Conservation (phyloP, 129 eudicot species). For the Tagetes erecta region DNA sequence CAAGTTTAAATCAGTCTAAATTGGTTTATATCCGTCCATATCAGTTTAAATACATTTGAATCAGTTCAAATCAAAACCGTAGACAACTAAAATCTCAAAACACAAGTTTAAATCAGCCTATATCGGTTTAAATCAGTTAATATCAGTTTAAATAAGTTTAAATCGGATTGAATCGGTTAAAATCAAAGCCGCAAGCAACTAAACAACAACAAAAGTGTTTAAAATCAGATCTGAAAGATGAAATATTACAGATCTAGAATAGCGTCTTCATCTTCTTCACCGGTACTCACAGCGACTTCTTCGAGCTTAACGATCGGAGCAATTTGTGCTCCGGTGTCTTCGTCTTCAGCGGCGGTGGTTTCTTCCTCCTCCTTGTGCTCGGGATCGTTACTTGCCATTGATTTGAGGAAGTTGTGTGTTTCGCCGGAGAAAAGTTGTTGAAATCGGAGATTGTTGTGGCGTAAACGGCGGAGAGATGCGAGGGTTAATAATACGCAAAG, state of each 20-base stretch:
- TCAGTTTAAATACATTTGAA: too few relatives aligned
- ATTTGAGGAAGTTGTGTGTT: not conserved
- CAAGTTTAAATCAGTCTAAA: not conserved
- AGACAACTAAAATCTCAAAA: not conserved
- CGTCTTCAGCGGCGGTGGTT: constrained; percentile 59
- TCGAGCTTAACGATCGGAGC: constrained; percentile 78
- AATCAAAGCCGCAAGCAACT: not conserved
- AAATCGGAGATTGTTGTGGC: constrained; percentile 21
- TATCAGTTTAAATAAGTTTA: too few relatives aligned
- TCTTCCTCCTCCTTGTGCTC: constrained; percentile 67
- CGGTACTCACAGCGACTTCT: constrained; percentile 76
- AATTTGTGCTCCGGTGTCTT: constrained; percentile 82
- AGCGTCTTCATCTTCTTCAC: constrained; percentile 77
- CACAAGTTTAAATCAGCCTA: not conserved
- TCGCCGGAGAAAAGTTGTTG: not conserved
- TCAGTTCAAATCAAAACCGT: not conserved
- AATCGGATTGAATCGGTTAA: too few relatives aligned
- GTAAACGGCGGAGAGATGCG: constrained; percentile 31
- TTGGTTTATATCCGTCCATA: too few relatives aligned
- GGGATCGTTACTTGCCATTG: constrained; percentile 66
- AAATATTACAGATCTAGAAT: constrained; percentile 63
- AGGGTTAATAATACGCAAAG: constrained; percentile 5
- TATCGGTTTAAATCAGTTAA: too few relatives aligned
- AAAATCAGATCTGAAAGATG: constrained; percentile 17
- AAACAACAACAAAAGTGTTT: not conserved